Evolutionary conservation across 345 rosid genomes (phyloP), one percentile per base, ranked within the genome.

Genomic region (Eucalyptus shirleyi): DNA sequence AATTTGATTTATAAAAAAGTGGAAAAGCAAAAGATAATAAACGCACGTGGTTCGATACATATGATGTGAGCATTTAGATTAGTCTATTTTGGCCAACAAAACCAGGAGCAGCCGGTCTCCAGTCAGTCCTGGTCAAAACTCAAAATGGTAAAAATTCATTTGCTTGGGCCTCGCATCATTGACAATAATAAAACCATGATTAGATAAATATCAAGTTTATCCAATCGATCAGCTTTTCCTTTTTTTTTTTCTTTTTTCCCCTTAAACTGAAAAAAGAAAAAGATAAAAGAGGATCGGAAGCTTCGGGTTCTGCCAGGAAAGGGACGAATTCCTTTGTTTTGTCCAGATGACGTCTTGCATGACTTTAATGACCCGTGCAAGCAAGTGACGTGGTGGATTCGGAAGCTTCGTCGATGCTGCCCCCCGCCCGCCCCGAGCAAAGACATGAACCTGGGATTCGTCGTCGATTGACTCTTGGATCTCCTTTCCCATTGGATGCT

Each of bases 181-280:
- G 37, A 69, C 19, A 69, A 18, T 42, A 32, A 69, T 34, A 18
- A 32, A 69, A 9, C 42, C 81, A 5, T 34, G 1, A 67, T 67
- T 14, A 67, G 80, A 67, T 67, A 32, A 16, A 8, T 14, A 98
- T 96, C 10, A 99, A 96, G 89, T 96, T 94, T 77, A 67, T 62
- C 17, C 17, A 28, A 13, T n/a, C 62, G 3, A 62, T 2, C 17
- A 28, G 69, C 69, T 62, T 30, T 62, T 60, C n/a, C 30, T 28
- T 5, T 44, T 11, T 2, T 8, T 18, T 53, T 1, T 4, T 0
- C 0, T 17, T 51, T 8, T 53, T 51, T 2, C 24, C 56, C 56
- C 56, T 19, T 19, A 53, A 19, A 53, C 56, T 19, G 56, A 53
- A 53, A 53, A 53, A 26, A 59, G 6, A 13, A 3, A 24, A 60